Evolutionary conservation across 2,329 filamentous ascomycete species (phyloP), one percentile per base, ranked within the genome.

Genomic region (Aspergillus amoenus): DNA sequence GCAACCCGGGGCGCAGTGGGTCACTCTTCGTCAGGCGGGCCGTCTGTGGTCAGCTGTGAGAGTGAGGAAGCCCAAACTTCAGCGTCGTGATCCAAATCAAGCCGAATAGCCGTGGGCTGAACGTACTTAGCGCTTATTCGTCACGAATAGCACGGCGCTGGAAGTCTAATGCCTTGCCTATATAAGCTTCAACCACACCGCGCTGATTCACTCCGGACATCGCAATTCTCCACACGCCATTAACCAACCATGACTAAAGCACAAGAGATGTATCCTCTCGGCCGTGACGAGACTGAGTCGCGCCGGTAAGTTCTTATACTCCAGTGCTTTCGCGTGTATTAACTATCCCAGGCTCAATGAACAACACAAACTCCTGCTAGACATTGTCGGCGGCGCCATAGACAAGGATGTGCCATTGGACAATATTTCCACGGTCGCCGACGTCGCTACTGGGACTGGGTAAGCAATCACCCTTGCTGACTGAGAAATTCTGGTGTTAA

Each of bases 381-480:
- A 56, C 15, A 44, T 50, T 21, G 32, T 50, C 7, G 41, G 21
- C n/a, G 53, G 53, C 3, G 13, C 22, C 2, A 49, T 56, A 37
- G 45, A 56, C 21, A n/a, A 21, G 5, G 30, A 40, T 1, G 39
- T 56, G 3, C 46, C 53, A 13, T 4, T 44, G 24, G 39, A 30
- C 3, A 34, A 30, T 2, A 37, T 56, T 17, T 40, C 39, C 9
- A 12, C 53, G 6, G 46, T 56, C 17, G 53, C 53, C 9, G 53
- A 56, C 17, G 37, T 56, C n/a, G 53, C 53, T 21, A 56, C 53
- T 11, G 53, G 53, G 7, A 56, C 53, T 11, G 53, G 53, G 53
- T 56, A 41, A 8, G 45, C n/a, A 8, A 3, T 7, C n/a, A 3
- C 12, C 12, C 3, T 40, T 11, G 1, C 7, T 12, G 17, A 15